Evolutionary conservation across 2,329 filamentous ascomycete genomes (phyloP).

Genomic region (Zopfia rhizophila): DNA sequence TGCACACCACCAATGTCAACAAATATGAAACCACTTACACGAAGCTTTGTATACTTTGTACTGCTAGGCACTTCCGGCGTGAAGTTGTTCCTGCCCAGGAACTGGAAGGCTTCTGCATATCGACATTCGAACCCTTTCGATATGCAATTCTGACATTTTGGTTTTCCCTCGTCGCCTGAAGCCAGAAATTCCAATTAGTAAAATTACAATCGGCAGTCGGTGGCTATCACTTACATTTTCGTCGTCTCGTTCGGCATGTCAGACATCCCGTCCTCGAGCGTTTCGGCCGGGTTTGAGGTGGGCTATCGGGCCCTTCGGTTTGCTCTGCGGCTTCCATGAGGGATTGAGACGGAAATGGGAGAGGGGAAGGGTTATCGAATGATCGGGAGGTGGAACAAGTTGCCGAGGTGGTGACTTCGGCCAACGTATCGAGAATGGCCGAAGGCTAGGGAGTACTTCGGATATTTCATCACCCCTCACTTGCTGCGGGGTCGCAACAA

Average conservation of each 20-base stretch:
- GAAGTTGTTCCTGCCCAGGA: slow-evolving; percentile 61
- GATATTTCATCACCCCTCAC: no score
- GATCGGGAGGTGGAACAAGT: no score
- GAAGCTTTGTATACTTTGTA: slow-evolving; percentile 27
- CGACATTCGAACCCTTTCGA: slow-evolving; percentile 60
- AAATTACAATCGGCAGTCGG: slow-evolving; percentile 1
- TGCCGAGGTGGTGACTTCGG: no score
- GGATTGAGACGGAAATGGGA: no score
- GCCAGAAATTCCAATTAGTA: not conserved
- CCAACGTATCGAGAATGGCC: no score
- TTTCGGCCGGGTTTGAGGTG: slow-evolving; percentile 21
- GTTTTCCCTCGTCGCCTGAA: slow-evolving; percentile 64
- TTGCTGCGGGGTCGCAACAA: no score
- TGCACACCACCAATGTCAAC: not conserved
- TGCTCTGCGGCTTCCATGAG: slow-evolving; percentile 24
- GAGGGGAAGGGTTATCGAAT: no score
- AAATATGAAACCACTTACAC: slow-evolving; percentile 18
- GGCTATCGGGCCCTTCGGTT: slow-evolving; percentile 13
- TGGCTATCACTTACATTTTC: slow-evolving; percentile 57
- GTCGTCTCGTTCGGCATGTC: slow-evolving; percentile 60
- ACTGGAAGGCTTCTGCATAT: slow-evolving; percentile 60
- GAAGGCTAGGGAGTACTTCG: no score
- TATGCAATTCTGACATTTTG: slow-evolving; percentile 60
- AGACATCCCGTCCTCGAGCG: slow-evolving; percentile 58
- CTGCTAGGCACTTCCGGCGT: slow-evolving; percentile 46